Evolutionary conservation across 371 early-diverging fungal species (phyloP).

Genomic region (Rhizopus sp.): DNA sequence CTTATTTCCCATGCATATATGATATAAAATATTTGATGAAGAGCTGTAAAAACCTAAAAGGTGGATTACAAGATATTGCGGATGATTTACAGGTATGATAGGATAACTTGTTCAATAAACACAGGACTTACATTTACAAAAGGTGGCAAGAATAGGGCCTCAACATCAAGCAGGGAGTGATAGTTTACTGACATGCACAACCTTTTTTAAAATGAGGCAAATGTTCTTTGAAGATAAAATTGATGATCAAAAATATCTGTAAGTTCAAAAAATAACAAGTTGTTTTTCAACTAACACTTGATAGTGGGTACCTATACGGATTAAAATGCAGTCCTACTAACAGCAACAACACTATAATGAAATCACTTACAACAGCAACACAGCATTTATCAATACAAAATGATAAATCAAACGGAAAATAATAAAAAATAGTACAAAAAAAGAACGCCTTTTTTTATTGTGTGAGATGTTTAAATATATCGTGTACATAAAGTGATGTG

Average conservation of each 20-base stretch:
- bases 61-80: conserved; percentile 99
- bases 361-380: conserved; percentile 34
- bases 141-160: conserved; percentile 92
- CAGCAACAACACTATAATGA: conserved; percentile 4
- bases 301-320: conserved; percentile 62
- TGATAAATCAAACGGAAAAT: conserved; percentile 22
- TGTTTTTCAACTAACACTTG: background rate
- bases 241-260: conserved; percentile 92
- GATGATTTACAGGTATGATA: conserved; percentile 87
- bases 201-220: conserved; percentile 97
- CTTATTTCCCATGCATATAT: conserved; percentile 97
- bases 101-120: background rate
- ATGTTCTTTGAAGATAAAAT: conserved; percentile 93
- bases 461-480: background rate
- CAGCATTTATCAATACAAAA: conserved; percentile 29
- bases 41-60: conserved; percentile 94
- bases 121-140: background rate
- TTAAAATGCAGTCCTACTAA: conserved; percentile 47
- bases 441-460: conserved; percentile 5
- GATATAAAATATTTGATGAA: conserved; percentile 99
- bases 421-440: conserved; percentile 1
- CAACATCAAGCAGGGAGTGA: conserved; percentile 99
- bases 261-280: conserved; percentile 22
- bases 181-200: conserved; percentile 92
- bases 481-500: too few relatives aligned